These are phyloP conservation scores for Yamadazyma scolyti DNA, from an alignment of 805 yeast species.

Conservation along the genomic window DNA sequence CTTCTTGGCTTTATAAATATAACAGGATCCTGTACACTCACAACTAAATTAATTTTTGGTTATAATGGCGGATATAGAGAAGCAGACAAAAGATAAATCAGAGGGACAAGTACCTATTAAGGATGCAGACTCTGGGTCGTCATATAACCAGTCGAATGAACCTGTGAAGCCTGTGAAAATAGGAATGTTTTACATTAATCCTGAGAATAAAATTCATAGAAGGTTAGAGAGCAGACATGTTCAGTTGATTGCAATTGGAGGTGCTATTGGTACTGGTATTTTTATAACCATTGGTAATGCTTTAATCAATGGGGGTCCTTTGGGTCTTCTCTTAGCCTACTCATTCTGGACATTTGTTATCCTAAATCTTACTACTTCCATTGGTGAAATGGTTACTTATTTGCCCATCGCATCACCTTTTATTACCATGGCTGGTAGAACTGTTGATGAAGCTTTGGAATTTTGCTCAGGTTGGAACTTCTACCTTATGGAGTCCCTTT, in stretches of 20 bases:
- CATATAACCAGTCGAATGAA: constrained; percentile 2
- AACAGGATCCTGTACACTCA: no score
- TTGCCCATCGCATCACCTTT: constrained; percentile 37
- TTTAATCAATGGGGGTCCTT: constrained; percentile 31
- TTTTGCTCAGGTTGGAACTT: constrained; percentile 38
- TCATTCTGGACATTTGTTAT: constrained; percentile 32
- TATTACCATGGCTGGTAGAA: constrained; percentile 35
- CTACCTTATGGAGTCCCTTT: constrained; percentile 20
- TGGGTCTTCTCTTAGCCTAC: constrained; percentile 30
- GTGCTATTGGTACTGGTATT: constrained; percentile 17
- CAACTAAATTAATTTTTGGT: no score
- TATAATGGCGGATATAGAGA: no score
- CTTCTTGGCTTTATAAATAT: no score
- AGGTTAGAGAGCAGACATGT: constrained; percentile 9
- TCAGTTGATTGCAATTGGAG: constrained; percentile 19
- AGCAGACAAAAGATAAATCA: no score
- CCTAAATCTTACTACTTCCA: constrained; percentile 31
- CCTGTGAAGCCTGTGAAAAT: background rate
- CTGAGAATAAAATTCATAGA: constrained; percentile 11
- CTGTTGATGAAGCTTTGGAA: constrained; percentile 34
- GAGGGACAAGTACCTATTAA: no score
- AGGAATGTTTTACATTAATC: constrained; percentile 1
- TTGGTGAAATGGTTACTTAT: constrained; percentile 39
- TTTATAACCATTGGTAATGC: constrained; percentile 13
- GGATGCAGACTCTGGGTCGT: constrained; percentile 10